phyloP scores from a whole-genome alignment of 768 basidiomycete species.

The Tylopilus sp. region DNA sequence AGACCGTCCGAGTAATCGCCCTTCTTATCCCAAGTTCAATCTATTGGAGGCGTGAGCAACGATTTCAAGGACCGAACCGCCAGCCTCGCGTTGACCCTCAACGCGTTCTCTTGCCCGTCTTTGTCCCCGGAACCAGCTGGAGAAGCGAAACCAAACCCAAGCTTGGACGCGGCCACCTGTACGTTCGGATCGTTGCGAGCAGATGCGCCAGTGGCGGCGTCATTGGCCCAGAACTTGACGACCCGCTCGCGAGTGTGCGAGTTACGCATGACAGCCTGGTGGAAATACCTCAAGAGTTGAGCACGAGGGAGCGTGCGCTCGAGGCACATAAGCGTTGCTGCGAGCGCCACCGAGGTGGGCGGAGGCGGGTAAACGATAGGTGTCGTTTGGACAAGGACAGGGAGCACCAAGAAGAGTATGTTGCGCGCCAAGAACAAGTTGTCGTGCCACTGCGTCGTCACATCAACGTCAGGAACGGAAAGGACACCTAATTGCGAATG shows the following conservation, averaged over 20 bases:
- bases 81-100: slow-evolving; percentile 26
- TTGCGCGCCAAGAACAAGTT: slow-evolving; percentile 51
- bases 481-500: not conserved
- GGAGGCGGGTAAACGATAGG: slow-evolving; percentile 34
- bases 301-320: slow-evolving; percentile 43
- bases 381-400: slow-evolving; percentile 44
- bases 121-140: slow-evolving; percentile 5
- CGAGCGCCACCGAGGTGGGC: slow-evolving; percentile 28
- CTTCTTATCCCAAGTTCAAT: not conserved
- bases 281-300: slow-evolving; percentile 54
- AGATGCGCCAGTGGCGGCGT: slow-evolving; percentile 50
- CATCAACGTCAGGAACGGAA: slow-evolving; percentile 1
- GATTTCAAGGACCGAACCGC: slow-evolving; percentile 27
- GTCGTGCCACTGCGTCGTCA: slow-evolving; percentile 61
- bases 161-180: slow-evolving; percentile 41
- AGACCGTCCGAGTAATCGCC: not conserved
- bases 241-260: slow-evolving; percentile 47
- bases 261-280: slow-evolving; percentile 54
- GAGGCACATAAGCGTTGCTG: slow-evolving; percentile 26
- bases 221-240: slow-evolving; percentile 53
- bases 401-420: slow-evolving; percentile 54
- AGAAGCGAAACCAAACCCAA: slow-evolving; percentile 40
- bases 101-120: slow-evolving; percentile 17
- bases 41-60: slow-evolving; percentile 22
- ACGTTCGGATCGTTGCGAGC: slow-evolving; percentile 49